phyloP scores from a whole-genome alignment of 768 basidiomycete species.

The Pleurotus djamor region DNA sequence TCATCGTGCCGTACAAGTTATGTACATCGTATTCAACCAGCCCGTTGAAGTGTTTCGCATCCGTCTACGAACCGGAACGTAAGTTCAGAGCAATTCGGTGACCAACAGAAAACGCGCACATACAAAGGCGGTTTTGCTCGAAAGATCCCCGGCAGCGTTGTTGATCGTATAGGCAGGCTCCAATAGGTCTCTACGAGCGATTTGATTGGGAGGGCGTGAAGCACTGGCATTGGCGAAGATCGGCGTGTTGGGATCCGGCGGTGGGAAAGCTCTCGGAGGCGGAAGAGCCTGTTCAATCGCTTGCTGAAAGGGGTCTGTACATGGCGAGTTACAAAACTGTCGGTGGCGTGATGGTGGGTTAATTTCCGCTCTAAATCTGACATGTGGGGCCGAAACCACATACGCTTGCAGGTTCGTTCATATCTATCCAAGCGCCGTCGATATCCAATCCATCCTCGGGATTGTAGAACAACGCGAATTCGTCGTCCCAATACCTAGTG shows the following conservation, averaged over 20 bases:
- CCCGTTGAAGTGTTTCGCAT: constrained; percentile 54
- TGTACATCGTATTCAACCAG: constrained; percentile 60
- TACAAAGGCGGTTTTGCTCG: constrained; percentile 54
- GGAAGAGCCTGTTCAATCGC: constrained; percentile 52
- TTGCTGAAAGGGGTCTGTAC: constrained; percentile 57
- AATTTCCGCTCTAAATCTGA: neutral
- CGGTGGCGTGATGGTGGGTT: neutral
- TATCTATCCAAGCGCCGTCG: constrained; percentile 74
- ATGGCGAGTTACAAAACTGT: constrained; percentile 65
- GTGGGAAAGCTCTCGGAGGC: constrained; percentile 44
- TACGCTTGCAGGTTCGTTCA: constrained; percentile 74
- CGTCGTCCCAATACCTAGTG: constrained; percentile 58
- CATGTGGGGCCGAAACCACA: constrained; percentile 12
- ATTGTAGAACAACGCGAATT: constrained; percentile 56
- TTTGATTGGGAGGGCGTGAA: constrained; percentile 8
- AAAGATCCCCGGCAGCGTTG: constrained; percentile 53
- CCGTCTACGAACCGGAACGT: constrained; percentile 23
- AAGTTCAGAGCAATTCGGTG: too few species aligned
- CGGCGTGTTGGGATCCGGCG: constrained; percentile 51
- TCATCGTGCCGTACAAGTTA: constrained; percentile 72
- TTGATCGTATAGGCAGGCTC: constrained; percentile 59
- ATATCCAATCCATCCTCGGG: constrained; percentile 57
- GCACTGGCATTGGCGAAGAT: constrained; percentile 39
- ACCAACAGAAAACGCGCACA: constrained; percentile 13
- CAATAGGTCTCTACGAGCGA: constrained; percentile 30